These are phyloP conservation scores for Ilex paraguariensis DNA, from an alignment of 305 asterid species.

Conservation along the genomic window DNA sequence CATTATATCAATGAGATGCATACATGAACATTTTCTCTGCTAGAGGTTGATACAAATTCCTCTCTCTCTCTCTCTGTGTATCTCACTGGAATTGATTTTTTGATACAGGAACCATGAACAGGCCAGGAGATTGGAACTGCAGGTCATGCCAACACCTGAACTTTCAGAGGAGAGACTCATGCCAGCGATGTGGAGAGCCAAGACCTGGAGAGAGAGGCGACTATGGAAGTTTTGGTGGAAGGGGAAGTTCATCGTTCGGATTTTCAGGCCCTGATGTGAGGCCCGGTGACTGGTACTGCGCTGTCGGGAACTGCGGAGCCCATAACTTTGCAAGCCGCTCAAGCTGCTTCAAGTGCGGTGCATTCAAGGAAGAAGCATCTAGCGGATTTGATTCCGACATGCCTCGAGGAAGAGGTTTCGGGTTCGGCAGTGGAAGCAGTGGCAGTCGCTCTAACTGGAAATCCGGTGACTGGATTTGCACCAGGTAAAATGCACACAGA, in stretches of 20 bases:
- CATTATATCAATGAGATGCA: too few relatives aligned
- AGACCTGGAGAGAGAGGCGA: conserved; percentile 44
- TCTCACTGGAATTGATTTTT: neutral
- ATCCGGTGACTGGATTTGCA: conserved; percentile 98
- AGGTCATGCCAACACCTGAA: conserved; percentile 93
- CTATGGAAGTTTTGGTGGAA: conserved; percentile 40
- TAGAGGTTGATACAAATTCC: neutral
- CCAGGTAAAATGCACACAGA: conserved; percentile 38
- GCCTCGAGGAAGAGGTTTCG: conserved; percentile 47
- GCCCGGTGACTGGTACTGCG: conserved; percentile 98
- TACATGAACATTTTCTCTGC: too few relatives aligned
- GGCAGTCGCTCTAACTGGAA: conserved; percentile 87
- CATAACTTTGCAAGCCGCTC: conserved; percentile 99
- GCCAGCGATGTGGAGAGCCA: conserved; percentile 94
- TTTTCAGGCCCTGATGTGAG: conserved; percentile 89
- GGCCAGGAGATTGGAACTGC: conserved; percentile 99
- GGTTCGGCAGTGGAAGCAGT: conserved; percentile 29
- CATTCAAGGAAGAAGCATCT: conserved; percentile 61
- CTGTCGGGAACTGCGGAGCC: conserved; percentile 77
- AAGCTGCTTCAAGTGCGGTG: conserved; percentile 97
- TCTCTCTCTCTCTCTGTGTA: neutral
- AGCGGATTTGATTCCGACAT: conserved; percentile 6
- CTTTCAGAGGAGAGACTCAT: conserved; percentile 88
- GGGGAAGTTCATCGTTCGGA: conserved; percentile 33
- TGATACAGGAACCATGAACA: conserved; percentile 47